Conservation (phyloP, 805 yeast species). For the Lachancea meyersii region DNA sequence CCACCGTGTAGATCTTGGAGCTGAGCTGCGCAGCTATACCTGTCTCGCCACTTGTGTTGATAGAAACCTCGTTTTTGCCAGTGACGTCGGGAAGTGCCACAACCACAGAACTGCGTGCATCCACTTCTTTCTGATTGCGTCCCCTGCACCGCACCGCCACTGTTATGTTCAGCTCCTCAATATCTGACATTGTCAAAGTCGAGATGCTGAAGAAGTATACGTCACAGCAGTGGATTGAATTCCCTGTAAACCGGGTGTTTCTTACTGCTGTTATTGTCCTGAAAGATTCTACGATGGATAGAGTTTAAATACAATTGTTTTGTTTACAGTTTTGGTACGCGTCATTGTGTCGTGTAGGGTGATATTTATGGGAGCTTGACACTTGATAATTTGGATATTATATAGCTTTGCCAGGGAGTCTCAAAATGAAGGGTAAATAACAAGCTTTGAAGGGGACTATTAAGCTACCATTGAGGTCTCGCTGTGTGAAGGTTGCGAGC, state of each 20-base stretch:
- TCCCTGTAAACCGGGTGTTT: not conserved
- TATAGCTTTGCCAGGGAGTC: too few relatives aligned
- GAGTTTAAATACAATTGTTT: not conserved
- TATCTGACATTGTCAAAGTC: conserved; percentile 4
- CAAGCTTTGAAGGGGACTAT: too few relatives aligned
- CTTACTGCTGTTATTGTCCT: not conserved
- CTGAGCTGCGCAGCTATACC: conserved; percentile 38
- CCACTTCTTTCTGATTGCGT: conserved; percentile 50
- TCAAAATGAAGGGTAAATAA: too few relatives aligned
- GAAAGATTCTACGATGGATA: not conserved
- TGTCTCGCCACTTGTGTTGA: conserved; percentile 38
- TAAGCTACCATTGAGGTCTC: too few relatives aligned
- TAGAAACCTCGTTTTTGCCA: conserved; percentile 42
- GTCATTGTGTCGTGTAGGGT: not conserved
- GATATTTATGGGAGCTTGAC: not conserved
- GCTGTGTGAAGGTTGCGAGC: too few relatives aligned
- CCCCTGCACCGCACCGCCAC: conserved; percentile 64
- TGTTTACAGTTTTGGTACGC: not conserved
- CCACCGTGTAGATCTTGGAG: conserved; percentile 61
- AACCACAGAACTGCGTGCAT: conserved; percentile 53
- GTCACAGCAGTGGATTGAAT: not conserved
- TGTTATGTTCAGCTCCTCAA: conserved; percentile 43
- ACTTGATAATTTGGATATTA: too few relatives aligned
- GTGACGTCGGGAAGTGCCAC: conserved; percentile 45
- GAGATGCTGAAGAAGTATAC: not conserved